phyloP scores from a whole-genome alignment of 257 asterid genomes.

The Jasminum sambac region DNA sequence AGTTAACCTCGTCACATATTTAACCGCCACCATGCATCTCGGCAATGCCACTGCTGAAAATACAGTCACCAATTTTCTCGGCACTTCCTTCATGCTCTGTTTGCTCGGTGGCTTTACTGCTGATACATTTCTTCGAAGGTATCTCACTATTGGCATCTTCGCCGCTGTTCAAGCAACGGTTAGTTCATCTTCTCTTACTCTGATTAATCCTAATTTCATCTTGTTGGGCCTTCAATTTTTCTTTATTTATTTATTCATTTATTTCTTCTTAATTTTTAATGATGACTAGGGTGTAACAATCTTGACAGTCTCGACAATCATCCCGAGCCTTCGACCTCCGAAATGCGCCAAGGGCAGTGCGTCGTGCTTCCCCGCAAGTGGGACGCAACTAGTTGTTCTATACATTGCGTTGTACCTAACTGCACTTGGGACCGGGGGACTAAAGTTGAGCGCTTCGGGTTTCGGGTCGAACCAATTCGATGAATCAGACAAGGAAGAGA shows the following conservation, averaged over 20 bases:
- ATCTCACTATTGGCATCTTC: conserved; percentile 69
- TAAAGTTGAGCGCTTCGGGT: conserved; percentile 84
- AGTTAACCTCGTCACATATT: conserved; percentile 72
- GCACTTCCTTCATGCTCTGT: conserved; percentile 82
- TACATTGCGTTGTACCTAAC: conserved; percentile 66
- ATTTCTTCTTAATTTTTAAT: background rate
- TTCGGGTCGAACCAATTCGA: conserved; percentile 86
- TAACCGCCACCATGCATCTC: conserved; percentile 85
- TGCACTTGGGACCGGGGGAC: conserved; percentile 87
- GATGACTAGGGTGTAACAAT: conserved; percentile 63
- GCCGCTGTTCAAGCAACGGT: conserved; percentile 77
- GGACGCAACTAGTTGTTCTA: conserved; percentile 54
- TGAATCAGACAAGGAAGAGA: conserved; percentile 56
- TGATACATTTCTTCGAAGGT: conserved; percentile 82
- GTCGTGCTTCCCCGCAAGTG: conserved; percentile 58
- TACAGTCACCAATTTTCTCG: conserved; percentile 78
- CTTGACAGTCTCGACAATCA: conserved; percentile 66
- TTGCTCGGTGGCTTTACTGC: conserved; percentile 87
- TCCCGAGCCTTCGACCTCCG: conserved; percentile 73
- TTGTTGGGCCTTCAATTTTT: too few relatives aligned
- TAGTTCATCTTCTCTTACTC: background rate
- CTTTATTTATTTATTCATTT: too few relatives aligned
- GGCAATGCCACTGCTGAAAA: conserved; percentile 82
- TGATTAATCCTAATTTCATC: too few relatives aligned
- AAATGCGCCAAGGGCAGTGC: conserved; percentile 48